Conservation (phyloP, 2,329 filamentous ascomycete genomes). For the Chaetomiaceae sp. region DNA sequence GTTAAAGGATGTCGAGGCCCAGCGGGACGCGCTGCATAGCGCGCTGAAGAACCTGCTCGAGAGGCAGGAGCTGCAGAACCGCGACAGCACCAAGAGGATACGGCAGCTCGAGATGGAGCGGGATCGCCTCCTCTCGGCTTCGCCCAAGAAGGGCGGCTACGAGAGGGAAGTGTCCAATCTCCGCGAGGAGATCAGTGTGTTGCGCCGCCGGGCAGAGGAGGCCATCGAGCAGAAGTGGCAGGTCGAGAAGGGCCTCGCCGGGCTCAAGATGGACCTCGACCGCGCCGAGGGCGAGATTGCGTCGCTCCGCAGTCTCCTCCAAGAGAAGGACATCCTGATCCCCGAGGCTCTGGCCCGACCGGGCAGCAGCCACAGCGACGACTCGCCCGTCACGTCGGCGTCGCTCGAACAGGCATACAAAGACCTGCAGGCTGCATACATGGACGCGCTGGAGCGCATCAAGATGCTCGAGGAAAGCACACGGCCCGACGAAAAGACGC, state of each 20-base stretch:
- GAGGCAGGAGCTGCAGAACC: conserved; percentile 78
- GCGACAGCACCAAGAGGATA: conserved; percentile 78
- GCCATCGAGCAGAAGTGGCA: conserved; percentile 95
- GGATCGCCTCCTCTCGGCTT: conserved; percentile 63
- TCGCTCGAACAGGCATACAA: conserved; percentile 70
- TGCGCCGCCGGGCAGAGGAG: conserved; percentile 85
- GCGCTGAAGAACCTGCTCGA: conserved; percentile 81
- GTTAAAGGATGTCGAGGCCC: conserved; percentile 87
- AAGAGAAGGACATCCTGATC: conserved; percentile 76
- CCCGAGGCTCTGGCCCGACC: conserved; percentile 53
- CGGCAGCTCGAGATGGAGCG: conserved; percentile 72
- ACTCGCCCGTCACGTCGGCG: conserved; percentile 57
- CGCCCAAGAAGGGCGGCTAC: conserved; percentile 72
- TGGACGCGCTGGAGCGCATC: conserved; percentile 61
- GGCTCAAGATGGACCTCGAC: conserved; percentile 94
- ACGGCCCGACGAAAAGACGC: conserved; percentile 52
- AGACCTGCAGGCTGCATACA: conserved; percentile 68
- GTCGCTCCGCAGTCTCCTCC: conserved; percentile 71
- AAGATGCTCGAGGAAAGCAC: conserved; percentile 52
- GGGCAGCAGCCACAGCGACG: conserved; percentile 34
- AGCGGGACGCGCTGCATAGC: conserved; percentile 85
- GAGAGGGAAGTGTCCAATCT: conserved; percentile 76
- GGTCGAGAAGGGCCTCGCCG: conserved; percentile 82
- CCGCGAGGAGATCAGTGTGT: conserved; percentile 75
- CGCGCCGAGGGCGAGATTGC: conserved; percentile 89